phyloP scores from a whole-genome alignment of 495 filamentous ascomycete genomes.

The Trichocladium uniseriatum region DNA sequence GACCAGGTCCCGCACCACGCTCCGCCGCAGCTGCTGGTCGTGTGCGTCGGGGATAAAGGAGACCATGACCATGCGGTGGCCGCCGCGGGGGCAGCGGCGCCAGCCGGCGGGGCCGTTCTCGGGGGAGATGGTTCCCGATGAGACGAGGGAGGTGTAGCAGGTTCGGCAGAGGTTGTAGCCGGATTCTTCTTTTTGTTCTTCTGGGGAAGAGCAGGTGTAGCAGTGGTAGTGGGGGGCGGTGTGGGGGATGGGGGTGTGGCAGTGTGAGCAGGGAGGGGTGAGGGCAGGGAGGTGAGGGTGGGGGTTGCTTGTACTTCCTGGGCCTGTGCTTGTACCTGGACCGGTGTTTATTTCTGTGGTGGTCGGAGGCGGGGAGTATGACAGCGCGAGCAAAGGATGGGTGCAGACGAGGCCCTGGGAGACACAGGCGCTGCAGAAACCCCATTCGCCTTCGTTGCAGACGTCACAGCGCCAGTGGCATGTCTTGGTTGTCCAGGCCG shows the following conservation, averaged over 20 bases:
- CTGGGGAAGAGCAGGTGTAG: constrained; percentile 29
- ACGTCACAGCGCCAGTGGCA: constrained; percentile 75
- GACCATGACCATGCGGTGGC: constrained; percentile 80
- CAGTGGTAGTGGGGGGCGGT: constrained; percentile 68
- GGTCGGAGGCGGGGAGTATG: background rate
- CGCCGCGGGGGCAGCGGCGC: constrained; percentile 58
- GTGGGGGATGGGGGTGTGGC: constrained; percentile 59
- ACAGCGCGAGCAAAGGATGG: constrained; percentile 62
- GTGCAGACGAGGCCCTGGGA: constrained; percentile 67
- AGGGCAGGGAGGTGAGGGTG: constrained; percentile 55
- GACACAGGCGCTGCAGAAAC: constrained; percentile 76
- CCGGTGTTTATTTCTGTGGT: no score
- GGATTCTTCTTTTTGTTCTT: constrained; percentile 53
- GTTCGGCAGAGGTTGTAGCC: constrained; percentile 74
- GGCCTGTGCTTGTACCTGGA: constrained; percentile 11
- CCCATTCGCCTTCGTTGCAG: constrained; percentile 89
- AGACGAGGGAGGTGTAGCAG: constrained; percentile 62
- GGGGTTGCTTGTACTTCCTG: constrained; percentile 35
- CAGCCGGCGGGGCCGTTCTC: constrained; percentile 73
- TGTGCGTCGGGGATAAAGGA: constrained; percentile 58
- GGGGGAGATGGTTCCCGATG: constrained; percentile 49
- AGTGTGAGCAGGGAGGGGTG: constrained; percentile 64
- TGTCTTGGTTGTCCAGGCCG: constrained; percentile 58
- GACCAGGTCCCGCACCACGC: constrained; percentile 51
- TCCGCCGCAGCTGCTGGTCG: constrained; percentile 23